Evolutionary conservation across 2,329 filamentous ascomycete genomes (phyloP).

Genomic region (Aspergillus oerlinghausenensis): DNA sequence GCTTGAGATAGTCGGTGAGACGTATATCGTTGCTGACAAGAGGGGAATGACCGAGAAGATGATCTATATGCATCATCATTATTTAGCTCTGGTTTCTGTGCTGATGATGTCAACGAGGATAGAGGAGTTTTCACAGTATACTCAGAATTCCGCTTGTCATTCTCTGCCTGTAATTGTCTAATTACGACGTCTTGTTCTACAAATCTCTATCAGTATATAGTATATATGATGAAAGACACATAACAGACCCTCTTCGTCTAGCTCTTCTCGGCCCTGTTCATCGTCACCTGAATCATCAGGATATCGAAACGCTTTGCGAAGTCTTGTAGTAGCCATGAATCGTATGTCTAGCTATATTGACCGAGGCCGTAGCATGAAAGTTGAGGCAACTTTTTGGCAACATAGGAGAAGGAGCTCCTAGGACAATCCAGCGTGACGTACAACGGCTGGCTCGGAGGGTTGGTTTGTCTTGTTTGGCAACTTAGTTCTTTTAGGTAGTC

Average conservation of each 20-base stretch:
- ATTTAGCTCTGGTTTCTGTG: neutral
- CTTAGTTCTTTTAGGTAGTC: constrained; percentile 16
- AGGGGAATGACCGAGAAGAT: constrained; percentile 37
- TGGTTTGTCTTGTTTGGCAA: constrained; percentile 26
- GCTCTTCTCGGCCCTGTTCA: constrained; percentile 54
- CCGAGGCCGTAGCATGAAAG: too few relatives aligned
- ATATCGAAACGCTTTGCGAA: constrained; percentile 75
- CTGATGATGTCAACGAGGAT: neutral
- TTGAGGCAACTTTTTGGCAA: neutral
- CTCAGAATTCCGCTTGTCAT: constrained; percentile 36
- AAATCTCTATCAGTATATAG: constrained; percentile 4
- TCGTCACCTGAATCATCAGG: constrained; percentile 55
- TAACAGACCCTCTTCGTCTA: constrained; percentile 70
- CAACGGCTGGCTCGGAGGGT: neutral
- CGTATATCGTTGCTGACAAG: constrained; percentile 26
- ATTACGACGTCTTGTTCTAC: constrained; percentile 42
- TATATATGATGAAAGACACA: neutral
- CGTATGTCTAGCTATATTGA: neutral
- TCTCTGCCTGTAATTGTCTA: constrained; percentile 29
- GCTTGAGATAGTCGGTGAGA: constrained; percentile 27
- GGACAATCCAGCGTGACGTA: neutral
- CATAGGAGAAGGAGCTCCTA: neutral
- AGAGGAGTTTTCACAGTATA: constrained; percentile 33
- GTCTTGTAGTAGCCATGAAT: constrained; percentile 53
- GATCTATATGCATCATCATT: constrained; percentile 15